Base-by-base conservation (phyloP, 345 rosid genomes). In the Alliaria petiolata region DNA sequence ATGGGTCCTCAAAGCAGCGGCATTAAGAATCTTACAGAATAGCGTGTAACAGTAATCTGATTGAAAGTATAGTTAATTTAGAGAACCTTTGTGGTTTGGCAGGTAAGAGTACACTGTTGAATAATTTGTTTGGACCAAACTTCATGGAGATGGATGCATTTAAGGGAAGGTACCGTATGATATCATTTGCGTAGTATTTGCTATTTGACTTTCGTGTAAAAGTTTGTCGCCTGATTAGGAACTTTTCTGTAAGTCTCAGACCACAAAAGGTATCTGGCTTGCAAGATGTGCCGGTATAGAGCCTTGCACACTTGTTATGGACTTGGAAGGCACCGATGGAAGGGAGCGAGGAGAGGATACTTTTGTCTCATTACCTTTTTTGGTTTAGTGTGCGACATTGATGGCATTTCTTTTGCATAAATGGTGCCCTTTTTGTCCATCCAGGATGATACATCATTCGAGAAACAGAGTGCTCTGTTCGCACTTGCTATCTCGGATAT, bases 1-100 rank as follows among this genome's bases (percentile, higher is more conserved):
- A 93, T 93, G 98, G 98, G 98, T 58, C 97, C 98, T 3, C 98
- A 91, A 76, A 93, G 97, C 78, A 93, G 98, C 16, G 97, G 98
- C 20, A 71, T 7, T 58, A 7, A 35, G 3, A 25, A 59, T 49
- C 39, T 35, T 51, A n/a, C 5, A 26, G 4, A n/a, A 38, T 15
- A 65, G 38, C 38, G 10, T 39, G 7, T 10, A 17, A 45, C 26
- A 30, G 26, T 59, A 7, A 59, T 59, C 47, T 19, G 42, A 39
- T 80, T 19, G 14, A 38, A 35, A 38, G 14, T 11, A 10, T 26
- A 3, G 28, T 26, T 26, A 26, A 26, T 26, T 51, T 51, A 69
- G 57, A 16, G 53, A 74, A 61, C 28, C 72, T 64, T 31, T 68
- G 66, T 79, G 62, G 43, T 82, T 26, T 74, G 61, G 56, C 90